These are phyloP conservation scores for Digitaria exilis DNA, from an alignment of 202 grass and related monocot species.

Conservation along the genomic window DNA sequence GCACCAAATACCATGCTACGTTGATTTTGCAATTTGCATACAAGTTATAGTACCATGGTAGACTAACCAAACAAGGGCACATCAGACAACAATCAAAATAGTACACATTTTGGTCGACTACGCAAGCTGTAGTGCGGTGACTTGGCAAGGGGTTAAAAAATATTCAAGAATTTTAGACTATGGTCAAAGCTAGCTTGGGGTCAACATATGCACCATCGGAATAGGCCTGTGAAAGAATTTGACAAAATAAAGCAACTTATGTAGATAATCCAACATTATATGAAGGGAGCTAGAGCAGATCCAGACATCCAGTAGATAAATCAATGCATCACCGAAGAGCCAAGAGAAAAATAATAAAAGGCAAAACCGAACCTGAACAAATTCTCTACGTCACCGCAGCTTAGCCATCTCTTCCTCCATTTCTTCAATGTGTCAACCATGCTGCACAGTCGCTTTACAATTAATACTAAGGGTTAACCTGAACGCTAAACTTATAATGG, in stretches of 20 bases:
- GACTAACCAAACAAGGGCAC: no score
- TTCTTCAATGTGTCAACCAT: constrained; percentile 66
- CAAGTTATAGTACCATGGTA: not conserved
- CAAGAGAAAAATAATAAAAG: not conserved
- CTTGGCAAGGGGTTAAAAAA: no score
- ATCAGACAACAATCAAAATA: no score
- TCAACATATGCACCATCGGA: not conserved
- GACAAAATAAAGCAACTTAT: not conserved
- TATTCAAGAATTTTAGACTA: no score
- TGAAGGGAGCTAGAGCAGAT: not conserved
- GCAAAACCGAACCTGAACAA: constrained; percentile 54
- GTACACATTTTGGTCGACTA: no score
- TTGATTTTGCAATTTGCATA: not conserved
- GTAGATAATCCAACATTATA: not conserved
- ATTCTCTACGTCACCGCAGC: constrained; percentile 54
- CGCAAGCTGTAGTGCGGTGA: no score
- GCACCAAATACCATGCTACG: not conserved
- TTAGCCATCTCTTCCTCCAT: constrained; percentile 72
- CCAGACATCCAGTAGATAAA: not conserved
- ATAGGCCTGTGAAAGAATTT: not conserved
- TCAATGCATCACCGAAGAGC: not conserved
- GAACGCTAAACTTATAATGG: not conserved
- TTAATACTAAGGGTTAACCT: not conserved
- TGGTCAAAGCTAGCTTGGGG: no score
- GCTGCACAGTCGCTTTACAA: constrained; percentile 42